phyloP scores from a whole-genome alignment of 176 grass and related monocot genomes.

The Chloris gayana region DNA sequence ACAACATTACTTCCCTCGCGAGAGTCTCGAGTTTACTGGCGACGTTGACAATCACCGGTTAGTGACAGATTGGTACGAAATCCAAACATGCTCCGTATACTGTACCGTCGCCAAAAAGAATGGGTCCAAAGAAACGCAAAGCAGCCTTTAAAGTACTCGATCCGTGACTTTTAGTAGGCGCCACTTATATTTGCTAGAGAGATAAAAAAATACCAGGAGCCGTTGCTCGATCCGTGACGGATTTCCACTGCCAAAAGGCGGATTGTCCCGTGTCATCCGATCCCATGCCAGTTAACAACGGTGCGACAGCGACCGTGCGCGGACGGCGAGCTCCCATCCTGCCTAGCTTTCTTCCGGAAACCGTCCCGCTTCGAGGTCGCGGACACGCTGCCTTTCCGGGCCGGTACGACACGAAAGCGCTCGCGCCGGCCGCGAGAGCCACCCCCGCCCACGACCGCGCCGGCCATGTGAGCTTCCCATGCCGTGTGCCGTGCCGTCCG shows the following conservation, averaged over 20 bases:
- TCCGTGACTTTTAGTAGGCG: neutral
- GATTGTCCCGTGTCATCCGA: neutral
- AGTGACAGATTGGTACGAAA: neutral
- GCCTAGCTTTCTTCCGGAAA: neutral
- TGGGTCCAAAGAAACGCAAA: neutral
- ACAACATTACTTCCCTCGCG: neutral
- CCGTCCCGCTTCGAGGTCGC: constrained; percentile 2
- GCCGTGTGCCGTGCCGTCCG: neutral
- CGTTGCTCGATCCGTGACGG: neutral
- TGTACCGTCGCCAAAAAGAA: neutral
- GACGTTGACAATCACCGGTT: neutral
- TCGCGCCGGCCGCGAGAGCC: constrained; percentile 29
- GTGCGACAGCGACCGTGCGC: constrained; percentile 17
- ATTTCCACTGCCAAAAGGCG: neutral
- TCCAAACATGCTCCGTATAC: neutral
- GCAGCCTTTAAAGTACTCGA: neutral
- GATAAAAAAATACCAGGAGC: neutral
- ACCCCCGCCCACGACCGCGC: too few species aligned
- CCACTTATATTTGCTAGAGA: neutral
- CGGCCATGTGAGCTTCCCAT: constrained; percentile 23
- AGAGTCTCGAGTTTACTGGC: neutral
- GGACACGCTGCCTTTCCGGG: constrained; percentile 29
- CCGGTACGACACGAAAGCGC: neutral
- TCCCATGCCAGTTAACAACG: neutral
- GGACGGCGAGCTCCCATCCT: neutral